Base-by-base conservation (phyloP, 768 basidiomycete genomes). In the Amanita pseudoporphyria region DNA sequence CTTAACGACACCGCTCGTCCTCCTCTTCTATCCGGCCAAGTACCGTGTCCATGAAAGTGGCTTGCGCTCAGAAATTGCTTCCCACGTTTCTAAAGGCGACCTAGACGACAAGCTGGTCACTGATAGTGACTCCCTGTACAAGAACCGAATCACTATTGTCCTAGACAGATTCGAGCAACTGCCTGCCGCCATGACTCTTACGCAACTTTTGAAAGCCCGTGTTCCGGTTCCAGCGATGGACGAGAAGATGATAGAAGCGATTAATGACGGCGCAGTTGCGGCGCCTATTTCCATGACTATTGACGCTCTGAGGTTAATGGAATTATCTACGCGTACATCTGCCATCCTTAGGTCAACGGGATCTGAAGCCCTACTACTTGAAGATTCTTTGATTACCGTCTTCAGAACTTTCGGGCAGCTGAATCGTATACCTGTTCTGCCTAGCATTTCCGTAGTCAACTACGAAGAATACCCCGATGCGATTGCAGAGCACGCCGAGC, bases 241-340 rank as follows among this genome's bases (percentile, higher is more conserved):
- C 24, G 65, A 68, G 51, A 70, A 69, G 44, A 60, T 60, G 2
- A 37, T 55, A 26, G 59, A 66, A 7, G 54, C 55, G n/a, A 55
- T 55, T n/a, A n/a, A n/a, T n/a, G n/a, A n/a, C n/a, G n/a, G n/a
- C 19, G n/a, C 49, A 2, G 51, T 30, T 46, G 6, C 14, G n/a
- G 18, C 31, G 3, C 46, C 45, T 10, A 48, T 58, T 0, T 54
- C 53, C 10, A 65, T 81, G 45, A 65, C 70, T 9, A 71, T 95
- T 30, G 79, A 90, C 54, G 86, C 87, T 0, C 74, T 97, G 2
- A 90, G 94, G 16, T 74, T 98, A 6, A 79, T 98, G 56, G 93
- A 97, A 61, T 70, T 97, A 39, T 87, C 89, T 1, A 84, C 84
- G 32, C 85, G 96, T 51, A 88, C 88, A 1, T 92, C 89, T 2